Evolutionary conservation across 2,329 filamentous ascomycete species (phyloP).

Genomic region (Rachicladosporium sp.): DNA sequence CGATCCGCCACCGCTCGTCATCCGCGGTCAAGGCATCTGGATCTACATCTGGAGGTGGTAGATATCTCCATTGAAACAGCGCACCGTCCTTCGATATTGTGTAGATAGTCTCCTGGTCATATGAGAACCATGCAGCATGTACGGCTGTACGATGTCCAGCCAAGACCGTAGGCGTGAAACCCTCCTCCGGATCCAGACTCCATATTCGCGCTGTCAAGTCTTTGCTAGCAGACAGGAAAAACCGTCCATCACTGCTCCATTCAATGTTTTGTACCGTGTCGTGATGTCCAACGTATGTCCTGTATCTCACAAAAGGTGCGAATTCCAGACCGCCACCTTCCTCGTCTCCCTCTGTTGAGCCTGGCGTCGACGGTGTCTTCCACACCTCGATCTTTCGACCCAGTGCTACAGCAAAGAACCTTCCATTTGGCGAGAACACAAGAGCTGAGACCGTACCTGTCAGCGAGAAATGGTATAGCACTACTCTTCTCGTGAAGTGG

Average conservation of each 20-base stretch:
- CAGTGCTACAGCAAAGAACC: conserved; percentile 78
- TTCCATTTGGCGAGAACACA: conserved; percentile 80
- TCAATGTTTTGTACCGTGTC: conserved; percentile 76
- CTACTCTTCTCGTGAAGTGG: conserved; percentile 72
- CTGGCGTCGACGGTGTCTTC: conserved; percentile 82
- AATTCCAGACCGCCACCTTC: conserved; percentile 78
- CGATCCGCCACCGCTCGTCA: conserved; percentile 78
- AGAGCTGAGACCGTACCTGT: conserved; percentile 70
- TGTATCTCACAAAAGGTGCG: conserved; percentile 82
- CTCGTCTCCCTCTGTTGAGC: conserved; percentile 37
- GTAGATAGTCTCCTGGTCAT: conserved; percentile 88
- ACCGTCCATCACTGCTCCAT: conserved; percentile 93
- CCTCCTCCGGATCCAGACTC: conserved; percentile 78
- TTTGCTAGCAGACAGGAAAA: conserved; percentile 84
- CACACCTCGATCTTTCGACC: conserved; percentile 87
- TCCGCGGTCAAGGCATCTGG: conserved; percentile 44
- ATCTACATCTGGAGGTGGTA: conserved; percentile 41
- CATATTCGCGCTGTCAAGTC: conserved; percentile 90
- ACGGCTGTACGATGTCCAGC: conserved; percentile 85
- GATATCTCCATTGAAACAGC: conserved; percentile 85
- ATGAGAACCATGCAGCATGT: conserved; percentile 87
- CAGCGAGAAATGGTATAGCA: conserved; percentile 94
- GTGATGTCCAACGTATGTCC: conserved; percentile 77
- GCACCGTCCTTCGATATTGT: conserved; percentile 97
- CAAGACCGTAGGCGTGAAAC: conserved; percentile 78